Evolutionary conservation across 2,329 filamentous ascomycete species (phyloP), one percentile per base, ranked within the genome.

Genomic region (Sporothrix euskadiensis): DNA sequence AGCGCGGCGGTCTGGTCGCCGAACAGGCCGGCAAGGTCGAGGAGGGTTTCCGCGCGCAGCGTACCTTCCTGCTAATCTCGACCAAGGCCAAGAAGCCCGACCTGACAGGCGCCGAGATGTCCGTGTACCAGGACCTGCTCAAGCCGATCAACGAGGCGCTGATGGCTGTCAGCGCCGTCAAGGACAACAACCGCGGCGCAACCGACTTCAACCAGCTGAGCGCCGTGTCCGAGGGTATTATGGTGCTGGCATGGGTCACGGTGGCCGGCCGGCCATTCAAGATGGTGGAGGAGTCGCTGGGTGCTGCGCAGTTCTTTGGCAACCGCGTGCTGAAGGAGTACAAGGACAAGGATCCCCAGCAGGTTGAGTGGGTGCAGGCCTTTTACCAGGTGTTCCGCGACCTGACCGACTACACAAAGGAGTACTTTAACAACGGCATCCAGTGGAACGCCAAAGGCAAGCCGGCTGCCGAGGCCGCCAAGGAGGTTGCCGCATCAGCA

Each of bases 1-100:
- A 92, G 76, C 83, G 98, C 71, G 94, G 94, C 73, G 91, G 90
- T 30, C 83, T 93, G 66, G 88, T 97, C 75, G 91, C 91, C 74
- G 90, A 97, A 78, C 95, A 98, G 84, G 88, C 88, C 59, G 80
- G 82, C 70, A 84, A 85, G 77, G 87, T 90, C 19, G 79, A 85
- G 66, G 83, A 86, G 75, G 88, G 94, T 56, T 98, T 98, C 84
- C 85, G 90, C 74, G 93, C 93, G 75, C 92, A 98, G 84, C 90
- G 95, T 77, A 92, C 90, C 77, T 97, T 97, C 81, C 87, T 99
- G 73, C 88, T 97, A 76, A 91, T 98, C 78, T 89, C 94, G 1
- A 95, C 93, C 71, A 96, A 94, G 84, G 91, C 96, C 30, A 97
- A 94, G 87, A 97, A 97, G 84, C 96, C 95, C 30, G 91, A 96